Conservation (phyloP, 345 rosid species). For the Lenwebbia sp. region DNA sequence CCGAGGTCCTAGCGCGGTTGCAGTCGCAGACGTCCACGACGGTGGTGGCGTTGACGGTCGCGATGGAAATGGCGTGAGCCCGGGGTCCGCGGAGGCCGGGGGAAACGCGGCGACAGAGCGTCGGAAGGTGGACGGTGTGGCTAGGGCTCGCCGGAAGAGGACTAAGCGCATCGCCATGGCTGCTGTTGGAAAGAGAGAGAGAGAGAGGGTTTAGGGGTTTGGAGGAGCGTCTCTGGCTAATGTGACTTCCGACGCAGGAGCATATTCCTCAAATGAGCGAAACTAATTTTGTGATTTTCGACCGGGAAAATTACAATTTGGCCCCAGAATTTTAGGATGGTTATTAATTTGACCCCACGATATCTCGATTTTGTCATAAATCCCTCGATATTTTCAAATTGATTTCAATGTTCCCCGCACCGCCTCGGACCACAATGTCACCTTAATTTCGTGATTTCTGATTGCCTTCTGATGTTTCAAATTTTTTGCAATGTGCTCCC, state of each 20-base stretch:
- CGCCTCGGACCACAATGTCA: not conserved
- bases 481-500: not conserved
- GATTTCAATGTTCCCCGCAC: not conserved
- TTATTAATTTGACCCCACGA: not conserved
- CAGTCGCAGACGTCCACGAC: not conserved
- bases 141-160: constrained; percentile 55
- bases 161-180: constrained; percentile 29
- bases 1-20: not conserved
- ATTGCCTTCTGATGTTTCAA: not conserved
- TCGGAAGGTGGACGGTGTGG: constrained; percentile 7
- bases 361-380: not conserved
- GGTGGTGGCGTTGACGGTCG: not conserved
- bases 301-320: not conserved
- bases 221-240: not conserved
- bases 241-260: not conserved
- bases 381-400: not conserved
- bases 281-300: not conserved
- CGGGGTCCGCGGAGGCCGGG: not conserved
- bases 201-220: not conserved
- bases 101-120: constrained; percentile 12
- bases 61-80: not conserved
- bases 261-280: not conserved
- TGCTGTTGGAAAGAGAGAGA: not conserved
- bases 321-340: not conserved
- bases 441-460: not conserved